Conservation (phyloP, 139 green algal species). For the Volvox reticuliferus region DNA sequence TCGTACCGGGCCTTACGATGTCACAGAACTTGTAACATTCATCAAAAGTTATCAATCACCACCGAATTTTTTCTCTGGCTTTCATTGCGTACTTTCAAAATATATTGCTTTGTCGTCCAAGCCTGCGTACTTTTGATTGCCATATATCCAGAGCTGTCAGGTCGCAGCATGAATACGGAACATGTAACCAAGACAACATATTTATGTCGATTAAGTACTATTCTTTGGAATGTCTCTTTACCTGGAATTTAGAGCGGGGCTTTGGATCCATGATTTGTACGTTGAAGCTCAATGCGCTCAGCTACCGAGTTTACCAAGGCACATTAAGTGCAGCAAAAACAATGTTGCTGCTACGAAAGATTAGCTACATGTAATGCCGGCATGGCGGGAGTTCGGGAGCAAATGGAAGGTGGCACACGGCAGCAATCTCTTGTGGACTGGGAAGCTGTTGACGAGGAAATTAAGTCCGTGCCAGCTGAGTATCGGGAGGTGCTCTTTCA, state of each 20-base stretch:
- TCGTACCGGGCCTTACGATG: no score
- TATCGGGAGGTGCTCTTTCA: constrained; percentile 81
- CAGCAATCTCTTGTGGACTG: constrained; percentile 65
- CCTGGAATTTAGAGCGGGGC: no score
- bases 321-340: no score
- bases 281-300: no score
- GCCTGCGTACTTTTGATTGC: not conserved
- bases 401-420: not conserved
- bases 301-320: no score
- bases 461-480: constrained; percentile 58
- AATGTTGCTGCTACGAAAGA: not conserved
- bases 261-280: no score
- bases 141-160: not conserved
- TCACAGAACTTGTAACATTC: no score
- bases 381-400: constrained; percentile 1
- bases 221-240: no score
- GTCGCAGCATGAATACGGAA: not conserved
- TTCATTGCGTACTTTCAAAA: no score
- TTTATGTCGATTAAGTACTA: not conserved
- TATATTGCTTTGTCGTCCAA: no score
- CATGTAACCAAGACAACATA: not conserved
- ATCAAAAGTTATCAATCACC: not conserved
- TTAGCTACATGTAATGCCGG: not conserved
- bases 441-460: constrained; percentile 72
- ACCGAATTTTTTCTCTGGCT: not conserved